A percentile compares a stretch with the other conserved stretches of the same genome.
phyloP scores from a whole-genome alignment of 495 filamentous ascomycete species.

The Penicillium manginii region DNA sequence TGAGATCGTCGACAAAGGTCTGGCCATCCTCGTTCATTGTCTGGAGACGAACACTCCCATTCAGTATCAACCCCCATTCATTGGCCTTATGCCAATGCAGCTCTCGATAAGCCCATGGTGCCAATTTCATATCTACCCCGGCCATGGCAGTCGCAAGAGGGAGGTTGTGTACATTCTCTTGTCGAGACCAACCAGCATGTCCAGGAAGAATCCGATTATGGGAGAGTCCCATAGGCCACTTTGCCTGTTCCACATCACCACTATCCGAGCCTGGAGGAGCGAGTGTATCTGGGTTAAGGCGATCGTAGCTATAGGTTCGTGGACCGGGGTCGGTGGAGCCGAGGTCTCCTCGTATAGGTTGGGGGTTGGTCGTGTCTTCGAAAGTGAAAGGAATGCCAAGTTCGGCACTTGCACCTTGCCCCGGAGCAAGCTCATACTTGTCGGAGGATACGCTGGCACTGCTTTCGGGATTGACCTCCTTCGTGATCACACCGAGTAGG shows the following conservation, averaged over 20 bases:
- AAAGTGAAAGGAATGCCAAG: slow-evolving; percentile 12
- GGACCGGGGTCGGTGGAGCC: slow-evolving; percentile 10
- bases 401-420: slow-evolving; percentile 4
- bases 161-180: slow-evolving; percentile 9
- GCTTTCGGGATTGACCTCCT: slow-evolving; percentile 5
- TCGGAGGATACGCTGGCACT: slow-evolving; percentile 1
- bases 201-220: slow-evolving; percentile 15
- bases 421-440: slow-evolving; percentile 1
- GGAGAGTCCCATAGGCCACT: slow-evolving; percentile 12
- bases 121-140: slow-evolving; percentile 13
- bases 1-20: slow-evolving; percentile 10
- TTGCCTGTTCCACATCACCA: slow-evolving; percentile 8
- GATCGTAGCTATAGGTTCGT: slow-evolving; percentile 11
- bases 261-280: slow-evolving; percentile 9
- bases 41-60: slow-evolving; percentile 12
- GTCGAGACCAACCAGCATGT: slow-evolving; percentile 10
- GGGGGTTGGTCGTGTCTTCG: slow-evolving; percentile 3
- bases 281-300: slow-evolving; percentile 9
- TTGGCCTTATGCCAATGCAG: slow-evolving; percentile 12
- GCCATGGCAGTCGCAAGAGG: slow-evolving; percentile 8
- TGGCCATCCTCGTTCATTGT: slow-evolving; percentile 12
- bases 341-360: slow-evolving; percentile 13
- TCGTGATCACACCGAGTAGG: slow-evolving; percentile 1
- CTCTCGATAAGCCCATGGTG: slow-evolving; percentile 10
- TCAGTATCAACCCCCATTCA: slow-evolving; percentile 11